Evolutionary conservation across 352 stramenopile genomes (phyloP), one percentile per base, ranked within the genome.

Genomic region (Pythium phragmiticola): DNA sequence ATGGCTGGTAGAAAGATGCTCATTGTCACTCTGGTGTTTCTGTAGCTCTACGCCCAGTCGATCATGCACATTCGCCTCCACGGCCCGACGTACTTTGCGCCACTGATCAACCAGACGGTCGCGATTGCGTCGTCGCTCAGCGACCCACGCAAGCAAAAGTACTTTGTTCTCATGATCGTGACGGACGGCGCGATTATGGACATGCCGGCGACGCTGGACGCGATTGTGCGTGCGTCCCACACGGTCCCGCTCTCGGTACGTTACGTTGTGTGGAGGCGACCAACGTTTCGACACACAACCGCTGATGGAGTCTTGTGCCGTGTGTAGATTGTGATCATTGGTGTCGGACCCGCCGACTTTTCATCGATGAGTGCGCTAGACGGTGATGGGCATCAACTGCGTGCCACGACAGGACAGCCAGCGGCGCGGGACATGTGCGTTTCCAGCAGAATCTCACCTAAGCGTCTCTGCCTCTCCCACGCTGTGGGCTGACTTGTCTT

Each of bases 141-240:
- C 30, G 75, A 86, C 34, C 75, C 76, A 7, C 70, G 70, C 54
- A 86, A 83, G 55, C 77, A 89, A 59, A 92, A 93, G 67, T 97
- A 96, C 66, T 82, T 88, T 60, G 84, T 97, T 19, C 66, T 96
- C 33, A 72, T 97, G 23, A 92, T 97, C 63, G 75, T 97, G 45
- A 97, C 89, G 0, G 79, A 97, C 66, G 89, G 88, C 37, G 84
- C 76, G 23, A 96, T 96, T 49, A 93, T 94, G 76, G 89, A 97
- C 62, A 94, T 96, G 84, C 71, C 87, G 21, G 61, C 57, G 16
- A 89, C 80, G 12, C 78, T 86, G 57, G 73, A 82, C 28, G 70
- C 79, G 6, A 70, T 92, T 21, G 76, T 89, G 21, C 73, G 80
- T 13, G 83, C 80, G 4, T 86, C 78, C 1, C 66, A 88, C 49